Base-by-base conservation (phyloP, 768 basidiomycete genomes). In the Floccularia luteovirens region DNA sequence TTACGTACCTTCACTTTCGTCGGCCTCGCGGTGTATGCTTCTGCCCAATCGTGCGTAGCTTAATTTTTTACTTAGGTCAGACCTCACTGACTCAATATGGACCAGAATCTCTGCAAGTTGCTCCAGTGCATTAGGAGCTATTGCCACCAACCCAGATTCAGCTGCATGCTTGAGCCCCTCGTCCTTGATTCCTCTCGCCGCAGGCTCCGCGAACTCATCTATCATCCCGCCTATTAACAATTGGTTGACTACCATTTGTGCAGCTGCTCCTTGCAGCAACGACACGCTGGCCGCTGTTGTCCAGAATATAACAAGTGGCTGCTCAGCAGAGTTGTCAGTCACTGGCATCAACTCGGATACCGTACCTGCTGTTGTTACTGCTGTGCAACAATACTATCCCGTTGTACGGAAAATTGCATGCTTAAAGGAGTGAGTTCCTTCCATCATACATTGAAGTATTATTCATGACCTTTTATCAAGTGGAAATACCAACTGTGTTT, bases 171-270 rank as follows among this genome's bases (percentile, higher is more conserved):
- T 83, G 37, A 71, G 66, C 45, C 65, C 71, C 4, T 50, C 59
- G 2, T 60, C 64, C 21, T 56, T 81, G n/a, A 32, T 72, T 36
- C 47, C 67, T 3, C 44, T 79, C 36, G 43, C 66, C 39, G 44
- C 61, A 19, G 48, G 57, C 16, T 45, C 51, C 41, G 34, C 46
- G 10, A 61, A 61, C 37, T 47, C 55, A 13, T 73, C 75, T 7
- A 43, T 79, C 33, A 56, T 76, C n/a, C 46, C 49, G 3, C 62
- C 75, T 10, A 48, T 86, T 41, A 62, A 81, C 57, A 67, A 38
- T 28, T 89, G 85, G 85, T 57, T 85, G 35, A 65, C 58, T 0
- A 72, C 70, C 34, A 25, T 82, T 38, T 85, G 83, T 53, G 47
- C 66, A 13, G 59, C 61, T 33, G 59, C 55, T 4, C 44, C 73